Conservation (phyloP, 129 eudicot species). For the Arctium minus region DNA sequence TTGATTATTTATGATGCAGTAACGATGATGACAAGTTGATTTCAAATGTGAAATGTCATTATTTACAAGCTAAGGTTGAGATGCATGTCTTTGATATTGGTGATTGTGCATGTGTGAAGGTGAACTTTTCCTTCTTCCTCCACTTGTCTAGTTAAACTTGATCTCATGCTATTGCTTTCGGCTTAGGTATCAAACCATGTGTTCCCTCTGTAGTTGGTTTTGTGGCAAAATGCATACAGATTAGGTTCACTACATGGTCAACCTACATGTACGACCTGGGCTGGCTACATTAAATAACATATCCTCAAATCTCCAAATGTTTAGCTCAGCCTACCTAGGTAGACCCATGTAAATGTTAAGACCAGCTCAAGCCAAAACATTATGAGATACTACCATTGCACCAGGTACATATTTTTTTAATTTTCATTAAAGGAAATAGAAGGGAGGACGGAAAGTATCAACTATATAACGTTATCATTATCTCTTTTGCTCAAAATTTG, state of each 20-base stretch:
- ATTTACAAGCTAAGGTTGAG: slow-evolving; percentile 47
- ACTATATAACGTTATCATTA: too few relatives aligned
- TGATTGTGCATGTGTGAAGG: slow-evolving; percentile 65
- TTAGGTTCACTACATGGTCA: too few relatives aligned
- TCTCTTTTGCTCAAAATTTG: too few relatives aligned
- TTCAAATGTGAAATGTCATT: slow-evolving; percentile 54
- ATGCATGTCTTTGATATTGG: slow-evolving; percentile 43
- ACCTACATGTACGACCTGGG: too few relatives aligned
- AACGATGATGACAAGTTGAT: slow-evolving; percentile 50
- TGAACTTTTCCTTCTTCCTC: slow-evolving; percentile 14
- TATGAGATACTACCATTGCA: neutral
- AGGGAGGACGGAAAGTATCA: too few relatives aligned
- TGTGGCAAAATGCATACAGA: too few relatives aligned
- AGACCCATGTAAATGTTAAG: neutral
- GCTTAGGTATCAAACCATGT: neutral
- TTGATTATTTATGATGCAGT: slow-evolving; percentile 22
- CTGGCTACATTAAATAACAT: too few relatives aligned
- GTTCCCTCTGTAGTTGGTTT: neutral
- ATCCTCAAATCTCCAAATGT: too few relatives aligned
- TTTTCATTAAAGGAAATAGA: too few relatives aligned
- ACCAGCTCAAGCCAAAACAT: neutral
- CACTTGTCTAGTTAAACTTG: slow-evolving; percentile 5
- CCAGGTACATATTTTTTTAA: too few relatives aligned
- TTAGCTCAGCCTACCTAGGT: neutral
- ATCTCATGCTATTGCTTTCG: neutral